phyloP scores from a whole-genome alignment of 2,329 filamentous ascomycete species.

The Xylaria sp. region DNA sequence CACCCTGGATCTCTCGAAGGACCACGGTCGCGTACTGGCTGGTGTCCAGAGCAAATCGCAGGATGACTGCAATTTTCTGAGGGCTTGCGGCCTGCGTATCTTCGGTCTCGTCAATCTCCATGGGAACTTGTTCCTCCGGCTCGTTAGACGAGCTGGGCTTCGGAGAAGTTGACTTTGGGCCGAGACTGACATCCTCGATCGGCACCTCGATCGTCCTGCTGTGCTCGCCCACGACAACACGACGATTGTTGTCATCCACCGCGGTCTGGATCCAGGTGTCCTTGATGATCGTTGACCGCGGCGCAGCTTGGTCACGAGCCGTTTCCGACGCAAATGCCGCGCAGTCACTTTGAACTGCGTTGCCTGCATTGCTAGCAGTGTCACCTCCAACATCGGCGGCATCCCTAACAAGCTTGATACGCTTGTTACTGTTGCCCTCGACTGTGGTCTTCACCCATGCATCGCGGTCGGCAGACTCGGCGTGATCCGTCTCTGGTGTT shows the following conservation, averaged over 20 bases:
- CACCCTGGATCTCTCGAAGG: constrained; percentile 32
- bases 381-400: too few relatives aligned
- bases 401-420: too few relatives aligned
- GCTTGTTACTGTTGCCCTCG: too few relatives aligned
- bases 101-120: not conserved
- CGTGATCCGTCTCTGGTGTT: too few relatives aligned
- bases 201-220: constrained; percentile 2
- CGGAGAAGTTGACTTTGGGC: too few relatives aligned
- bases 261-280: constrained; percentile 40
- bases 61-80: constrained; percentile 32
- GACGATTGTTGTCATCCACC: constrained; percentile 37
- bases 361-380: too few relatives aligned
- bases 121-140: too few relatives aligned
- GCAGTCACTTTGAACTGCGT: too few relatives aligned
- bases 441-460: too few relatives aligned
- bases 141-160: too few relatives aligned
- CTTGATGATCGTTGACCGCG: constrained; percentile 27
- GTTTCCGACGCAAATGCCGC: constrained; percentile 17
- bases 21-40: constrained; percentile 35
- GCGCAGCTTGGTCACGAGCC: constrained; percentile 28
- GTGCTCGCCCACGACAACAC: constrained; percentile 34
- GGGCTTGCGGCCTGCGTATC: constrained; percentile 4
- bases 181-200: too few relatives aligned
- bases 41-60: constrained; percentile 31
- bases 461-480: too few relatives aligned